A percentile compares a stretch with the other conserved stretches of the same genome.
phyloP scores from a whole-genome alignment of 345 rosid species.

The Salix viminalis region DNA sequence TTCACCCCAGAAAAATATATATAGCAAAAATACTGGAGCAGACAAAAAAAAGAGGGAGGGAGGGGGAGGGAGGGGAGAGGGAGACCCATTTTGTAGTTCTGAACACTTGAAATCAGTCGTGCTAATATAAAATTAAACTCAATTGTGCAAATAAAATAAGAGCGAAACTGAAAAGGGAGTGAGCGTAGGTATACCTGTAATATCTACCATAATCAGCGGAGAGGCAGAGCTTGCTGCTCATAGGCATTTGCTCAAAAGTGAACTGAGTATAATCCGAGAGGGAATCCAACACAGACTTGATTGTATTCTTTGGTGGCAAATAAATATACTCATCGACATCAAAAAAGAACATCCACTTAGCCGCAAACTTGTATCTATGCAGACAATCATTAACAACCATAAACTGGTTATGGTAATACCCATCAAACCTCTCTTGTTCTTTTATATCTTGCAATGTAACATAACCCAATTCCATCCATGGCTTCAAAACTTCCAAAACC shows the following conservation, averaged over 20 bases:
- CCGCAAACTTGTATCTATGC: conserved; percentile 65
- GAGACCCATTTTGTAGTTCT: neutral
- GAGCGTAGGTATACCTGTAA: conserved; percentile 45
- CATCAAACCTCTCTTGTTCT: conserved; percentile 90
- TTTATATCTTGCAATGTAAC: conserved; percentile 70
- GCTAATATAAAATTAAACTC: too few relatives aligned
- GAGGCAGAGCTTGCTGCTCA: conserved; percentile 68
- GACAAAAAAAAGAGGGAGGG: neutral
- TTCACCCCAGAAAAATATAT: neutral
- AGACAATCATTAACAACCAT: conserved; percentile 88
- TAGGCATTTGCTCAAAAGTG: conserved; percentile 81
- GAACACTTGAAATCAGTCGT: neutral
- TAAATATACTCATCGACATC: conserved; percentile 79
- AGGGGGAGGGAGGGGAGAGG: too few relatives aligned
- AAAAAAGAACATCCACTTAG: conserved; percentile 92
- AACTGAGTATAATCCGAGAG: conserved; percentile 57
- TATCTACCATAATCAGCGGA: conserved; percentile 58
- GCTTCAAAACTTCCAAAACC: conserved; percentile 67
- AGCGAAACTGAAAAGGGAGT: neutral
- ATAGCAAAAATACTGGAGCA: neutral
- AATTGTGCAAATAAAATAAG: neutral
- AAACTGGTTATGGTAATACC: conserved; percentile 92
- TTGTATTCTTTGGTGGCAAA: conserved; percentile 48
- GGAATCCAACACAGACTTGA: conserved; percentile 57
- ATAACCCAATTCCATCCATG: conserved; percentile 89